Conservation (phyloP, 352 stramenopile genomes). For the Aphanomyces invadans region DNA sequence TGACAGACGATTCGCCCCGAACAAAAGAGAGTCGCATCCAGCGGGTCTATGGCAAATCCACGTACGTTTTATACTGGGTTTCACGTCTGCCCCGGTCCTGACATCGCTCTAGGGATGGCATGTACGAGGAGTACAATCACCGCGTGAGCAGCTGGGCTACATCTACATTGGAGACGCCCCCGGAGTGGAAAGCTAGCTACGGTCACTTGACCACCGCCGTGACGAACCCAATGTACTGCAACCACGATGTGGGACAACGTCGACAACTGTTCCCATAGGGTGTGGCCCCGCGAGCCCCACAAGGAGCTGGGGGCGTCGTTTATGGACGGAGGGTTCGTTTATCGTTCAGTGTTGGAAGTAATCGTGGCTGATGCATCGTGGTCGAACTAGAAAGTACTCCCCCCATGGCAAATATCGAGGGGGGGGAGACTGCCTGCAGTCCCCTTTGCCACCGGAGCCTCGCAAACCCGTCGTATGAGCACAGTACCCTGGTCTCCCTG, state of each 20-base stretch:
- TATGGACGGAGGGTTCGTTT: slow-evolving; percentile 15
- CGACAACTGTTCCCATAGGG: neutral
- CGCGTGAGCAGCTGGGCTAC: slow-evolving; percentile 40
- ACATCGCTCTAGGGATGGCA: slow-evolving; percentile 41
- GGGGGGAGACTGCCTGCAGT: neutral
- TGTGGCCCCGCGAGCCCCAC: slow-evolving; percentile 12
- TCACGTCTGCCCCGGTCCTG: neutral
- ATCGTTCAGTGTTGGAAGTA: too few species aligned
- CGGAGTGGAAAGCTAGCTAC: slow-evolving; percentile 47
- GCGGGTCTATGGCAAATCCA: slow-evolving; percentile 50
- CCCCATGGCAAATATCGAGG: slow-evolving; percentile 6
- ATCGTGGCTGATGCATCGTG: too few species aligned
- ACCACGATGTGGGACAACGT: neutral
- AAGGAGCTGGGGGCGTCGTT: slow-evolving; percentile 7
- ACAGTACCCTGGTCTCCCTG: too few species aligned
- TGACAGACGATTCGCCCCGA: neutral
- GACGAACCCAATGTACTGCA: slow-evolving; percentile 42
- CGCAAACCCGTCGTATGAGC: slow-evolving; percentile 26
- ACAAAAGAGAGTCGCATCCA: slow-evolving; percentile 24
- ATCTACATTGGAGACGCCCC: slow-evolving; percentile 33
- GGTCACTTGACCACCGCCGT: slow-evolving; percentile 39
- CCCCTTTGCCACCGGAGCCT: slow-evolving; percentile 14
- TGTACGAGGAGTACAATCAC: slow-evolving; percentile 54
- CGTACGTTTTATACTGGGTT: slow-evolving; percentile 27
- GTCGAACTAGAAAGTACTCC: slow-evolving; percentile 19